Percentiles rank a stretch among this genome's conserved stretches.
phyloP scores from a whole-genome alignment of 2,329 filamentous ascomycete genomes.

The Calycina marina region DNA sequence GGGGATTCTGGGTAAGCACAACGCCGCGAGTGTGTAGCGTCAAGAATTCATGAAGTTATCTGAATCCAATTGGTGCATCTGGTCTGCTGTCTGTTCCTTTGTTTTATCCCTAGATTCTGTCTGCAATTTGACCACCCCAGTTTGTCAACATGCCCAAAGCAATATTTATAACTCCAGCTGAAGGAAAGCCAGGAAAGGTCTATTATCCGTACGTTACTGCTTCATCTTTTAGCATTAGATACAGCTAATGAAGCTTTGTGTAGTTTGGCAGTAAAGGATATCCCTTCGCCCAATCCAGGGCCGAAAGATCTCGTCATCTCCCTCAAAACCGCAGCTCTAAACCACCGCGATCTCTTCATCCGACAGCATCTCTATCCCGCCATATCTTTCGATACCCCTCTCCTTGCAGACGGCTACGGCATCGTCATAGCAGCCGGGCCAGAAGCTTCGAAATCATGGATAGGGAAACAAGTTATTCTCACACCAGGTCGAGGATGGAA shows the following conservation, averaged over 20 bases:
- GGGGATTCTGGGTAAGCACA: too few relatives aligned
- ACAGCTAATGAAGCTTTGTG: slow-evolving; percentile 30
- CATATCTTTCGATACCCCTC: slow-evolving; percentile 61
- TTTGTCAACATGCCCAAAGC: slow-evolving; percentile 18
- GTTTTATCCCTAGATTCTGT: too few relatives aligned
- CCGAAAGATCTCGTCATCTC: slow-evolving; percentile 59
- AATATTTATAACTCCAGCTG: slow-evolving; percentile 42
- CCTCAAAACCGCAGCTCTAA: slow-evolving; percentile 68
- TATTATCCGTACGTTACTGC: slow-evolving; percentile 63
- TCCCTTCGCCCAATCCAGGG: slow-evolving; percentile 47
- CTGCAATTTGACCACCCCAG: too few relatives aligned
- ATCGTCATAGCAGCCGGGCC: slow-evolving; percentile 51
- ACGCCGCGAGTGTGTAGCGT: too few relatives aligned
- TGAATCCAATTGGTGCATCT: too few relatives aligned
- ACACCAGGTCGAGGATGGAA: slow-evolving; percentile 71
- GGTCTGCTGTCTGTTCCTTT: too few relatives aligned
- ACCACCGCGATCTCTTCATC: slow-evolving; percentile 92
- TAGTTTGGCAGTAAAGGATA: slow-evolving; percentile 39
- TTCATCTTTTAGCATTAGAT: slow-evolving; percentile 24
- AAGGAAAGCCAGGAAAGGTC: slow-evolving; percentile 68
- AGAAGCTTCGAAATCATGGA: slow-evolving; percentile 31
- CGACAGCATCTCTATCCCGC: slow-evolving; percentile 83
- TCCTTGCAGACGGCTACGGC: slow-evolving; percentile 74
- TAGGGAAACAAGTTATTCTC: slow-evolving; percentile 60
- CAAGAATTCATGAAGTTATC: too few relatives aligned